Percentiles rank a stretch among this genome's conserved stretches.
Evolutionary conservation across 2,329 filamentous ascomycete genomes (phyloP).

Genomic region (Cladosporium sp.): DNA sequence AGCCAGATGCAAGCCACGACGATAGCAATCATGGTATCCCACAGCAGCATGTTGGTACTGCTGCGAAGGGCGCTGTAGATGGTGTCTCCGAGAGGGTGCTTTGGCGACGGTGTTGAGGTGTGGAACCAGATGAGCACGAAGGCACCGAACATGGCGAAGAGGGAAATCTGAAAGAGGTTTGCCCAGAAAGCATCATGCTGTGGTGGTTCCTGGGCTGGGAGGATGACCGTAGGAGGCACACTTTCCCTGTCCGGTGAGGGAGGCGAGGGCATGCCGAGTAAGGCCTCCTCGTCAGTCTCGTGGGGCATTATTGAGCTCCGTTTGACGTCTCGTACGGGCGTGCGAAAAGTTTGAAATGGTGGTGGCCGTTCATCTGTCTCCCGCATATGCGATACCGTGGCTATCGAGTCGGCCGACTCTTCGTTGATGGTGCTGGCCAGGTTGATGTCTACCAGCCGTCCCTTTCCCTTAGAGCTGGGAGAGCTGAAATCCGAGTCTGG

Average conservation of each 20-base stretch:
- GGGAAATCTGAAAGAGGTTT: constrained; percentile 78
- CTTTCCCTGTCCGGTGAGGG: constrained; percentile 50
- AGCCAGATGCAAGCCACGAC: constrained; percentile 89
- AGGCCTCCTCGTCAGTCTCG: constrained; percentile 49
- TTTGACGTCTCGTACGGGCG: constrained; percentile 34
- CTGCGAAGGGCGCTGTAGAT: constrained; percentile 85
- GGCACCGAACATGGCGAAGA: constrained; percentile 80
- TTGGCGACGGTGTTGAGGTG: constrained; percentile 66
- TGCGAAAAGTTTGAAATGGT: constrained; percentile 54
- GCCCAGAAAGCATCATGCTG: constrained; percentile 89
- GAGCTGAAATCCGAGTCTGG: constrained; percentile 38
- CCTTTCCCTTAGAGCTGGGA: constrained; percentile 55
- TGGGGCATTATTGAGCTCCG: constrained; percentile 44
- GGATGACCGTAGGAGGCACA: constrained; percentile 54
- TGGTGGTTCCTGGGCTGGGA: constrained; percentile 64
- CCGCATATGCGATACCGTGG: constrained; percentile 34
- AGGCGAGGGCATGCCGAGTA: constrained; percentile 42
- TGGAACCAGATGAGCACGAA: constrained; percentile 89
- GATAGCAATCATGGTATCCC: constrained; percentile 87
- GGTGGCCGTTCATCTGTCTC: constrained; percentile 44
- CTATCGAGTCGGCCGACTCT: constrained; percentile 34
- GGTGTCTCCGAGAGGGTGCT: constrained; percentile 79
- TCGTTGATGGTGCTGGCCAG: constrained; percentile 62
- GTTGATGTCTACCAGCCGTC: constrained; percentile 77
- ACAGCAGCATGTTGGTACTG: constrained; percentile 83